Conservation (phyloP, 2,329 filamentous ascomycete species). For the Aspergillus uvarum region DNA sequence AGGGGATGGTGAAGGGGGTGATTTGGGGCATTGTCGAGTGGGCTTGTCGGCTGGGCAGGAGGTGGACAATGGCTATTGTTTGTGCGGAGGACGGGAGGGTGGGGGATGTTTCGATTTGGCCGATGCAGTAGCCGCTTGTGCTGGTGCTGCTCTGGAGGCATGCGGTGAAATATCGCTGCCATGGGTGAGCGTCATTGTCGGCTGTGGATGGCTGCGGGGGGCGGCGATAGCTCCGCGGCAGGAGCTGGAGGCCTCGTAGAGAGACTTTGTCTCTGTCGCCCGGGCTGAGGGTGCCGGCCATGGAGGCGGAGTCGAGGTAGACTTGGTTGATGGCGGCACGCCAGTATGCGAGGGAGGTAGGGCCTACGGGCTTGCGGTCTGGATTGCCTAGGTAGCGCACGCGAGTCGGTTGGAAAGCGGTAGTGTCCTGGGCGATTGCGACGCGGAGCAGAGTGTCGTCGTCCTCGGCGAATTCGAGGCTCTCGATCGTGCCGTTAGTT, state of each 20-base stretch:
- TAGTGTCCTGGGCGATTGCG: constrained; percentile 17
- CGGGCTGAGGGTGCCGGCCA: constrained; percentile 13
- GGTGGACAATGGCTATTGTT: constrained; percentile 8
- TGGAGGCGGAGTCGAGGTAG: constrained; percentile 22
- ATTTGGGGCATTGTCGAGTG: neutral
- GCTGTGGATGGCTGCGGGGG: neutral
- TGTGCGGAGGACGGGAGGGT: neutral
- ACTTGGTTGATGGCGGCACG: constrained; percentile 16
- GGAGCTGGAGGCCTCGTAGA: constrained; percentile 19
- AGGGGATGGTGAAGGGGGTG: neutral
- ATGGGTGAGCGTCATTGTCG: neutral
- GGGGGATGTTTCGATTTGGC: constrained; percentile 2
- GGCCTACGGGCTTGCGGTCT: neutral
- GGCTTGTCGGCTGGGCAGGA: constrained; percentile 13
- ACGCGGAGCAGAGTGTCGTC: constrained; percentile 23
- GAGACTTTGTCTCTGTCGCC: constrained; percentile 14
- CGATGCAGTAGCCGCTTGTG: constrained; percentile 20
- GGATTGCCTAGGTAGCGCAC: constrained; percentile 25
- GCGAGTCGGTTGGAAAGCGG: constrained; percentile 16
- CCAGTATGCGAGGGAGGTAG: constrained; percentile 19
- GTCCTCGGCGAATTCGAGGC: constrained; percentile 20
- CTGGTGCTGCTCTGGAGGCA: constrained; percentile 13
- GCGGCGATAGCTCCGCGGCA: constrained; percentile 4
- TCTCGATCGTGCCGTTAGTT: constrained; percentile 21
- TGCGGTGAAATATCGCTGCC: constrained; percentile 17